These are phyloP conservation scores for Tillandsia fasciculata DNA, from an alignment of 176 grass and related monocot genomes.

Conservation along the genomic window DNA sequence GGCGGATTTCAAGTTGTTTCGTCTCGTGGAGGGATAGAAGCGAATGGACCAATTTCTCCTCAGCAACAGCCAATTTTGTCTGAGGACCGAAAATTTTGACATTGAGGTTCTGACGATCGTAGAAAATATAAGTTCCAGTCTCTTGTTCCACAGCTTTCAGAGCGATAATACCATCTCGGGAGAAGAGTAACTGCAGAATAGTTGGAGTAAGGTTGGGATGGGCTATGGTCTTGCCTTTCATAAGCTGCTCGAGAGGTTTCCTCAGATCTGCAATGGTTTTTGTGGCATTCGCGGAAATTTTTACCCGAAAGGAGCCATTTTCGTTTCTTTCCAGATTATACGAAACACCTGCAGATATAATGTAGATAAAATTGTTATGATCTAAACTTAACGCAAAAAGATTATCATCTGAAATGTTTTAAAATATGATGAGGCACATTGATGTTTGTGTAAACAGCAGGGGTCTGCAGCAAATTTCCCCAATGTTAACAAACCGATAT, in stretches of 20 bases:
- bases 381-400: background rate
- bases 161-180: conserved; percentile 50
- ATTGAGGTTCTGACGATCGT: conserved; percentile 62
- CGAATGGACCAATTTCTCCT: conserved; percentile 60
- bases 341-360: conserved; percentile 41
- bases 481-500: no score
- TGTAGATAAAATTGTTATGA: background rate
- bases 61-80: conserved; percentile 38
- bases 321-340: conserved; percentile 71
- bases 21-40: conserved; percentile 44
- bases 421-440: no score
- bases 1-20: conserved; percentile 44
- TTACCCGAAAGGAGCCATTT: conserved; percentile 44
- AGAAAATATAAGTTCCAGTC: conserved; percentile 61
- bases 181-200: conserved; percentile 51
- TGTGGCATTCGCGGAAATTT: conserved; percentile 60
- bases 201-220: conserved; percentile 51
- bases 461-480: no score
- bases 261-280: conserved; percentile 91
- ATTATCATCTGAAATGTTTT: background rate
- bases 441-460: no score
- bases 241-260: conserved; percentile 58
- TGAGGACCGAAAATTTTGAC: conserved; percentile 57
- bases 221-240: conserved; percentile 75
- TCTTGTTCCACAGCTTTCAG: conserved; percentile 61